Evolutionary conservation across 257 asterid genomes (phyloP).

Genomic region (Gynochthodes officinalis): DNA sequence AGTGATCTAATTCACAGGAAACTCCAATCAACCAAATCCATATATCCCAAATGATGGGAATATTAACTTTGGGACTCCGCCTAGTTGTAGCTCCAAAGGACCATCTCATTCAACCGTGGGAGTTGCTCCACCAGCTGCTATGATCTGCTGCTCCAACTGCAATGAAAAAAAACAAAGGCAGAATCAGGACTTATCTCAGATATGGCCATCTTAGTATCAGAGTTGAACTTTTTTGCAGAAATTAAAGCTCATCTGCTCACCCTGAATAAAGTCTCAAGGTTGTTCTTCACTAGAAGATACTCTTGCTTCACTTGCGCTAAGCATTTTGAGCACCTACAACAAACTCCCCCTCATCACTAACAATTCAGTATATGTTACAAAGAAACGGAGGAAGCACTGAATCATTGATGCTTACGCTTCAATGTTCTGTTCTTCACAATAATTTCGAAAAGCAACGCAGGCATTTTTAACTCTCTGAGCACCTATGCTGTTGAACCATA

Average conservation of each 20-base stretch:
- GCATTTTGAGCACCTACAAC: constrained; percentile 61
- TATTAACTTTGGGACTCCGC: neutral
- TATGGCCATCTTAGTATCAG: too few relatives aligned
- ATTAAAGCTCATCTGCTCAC: constrained; percentile 32
- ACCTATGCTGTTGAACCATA: constrained; percentile 53
- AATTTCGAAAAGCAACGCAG: constrained; percentile 60
- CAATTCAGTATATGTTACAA: neutral
- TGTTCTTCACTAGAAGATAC: constrained; percentile 64
- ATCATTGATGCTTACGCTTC: constrained; percentile 59
- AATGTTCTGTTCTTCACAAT: constrained; percentile 53
- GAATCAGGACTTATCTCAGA: neutral
- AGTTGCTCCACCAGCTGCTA: constrained; percentile 76
- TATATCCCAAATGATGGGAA: neutral
- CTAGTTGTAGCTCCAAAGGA: neutral
- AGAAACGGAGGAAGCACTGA: too few relatives aligned
- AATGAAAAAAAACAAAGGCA: constrained; percentile 13
- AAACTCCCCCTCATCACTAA: constrained; percentile 1
- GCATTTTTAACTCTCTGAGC: constrained; percentile 70
- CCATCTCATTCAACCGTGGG: constrained; percentile 38
- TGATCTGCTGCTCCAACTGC: constrained; percentile 80
- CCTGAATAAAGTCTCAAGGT: constrained; percentile 58
- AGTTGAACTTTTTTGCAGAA: neutral
- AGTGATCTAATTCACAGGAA: neutral
- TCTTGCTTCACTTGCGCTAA: constrained; percentile 68
- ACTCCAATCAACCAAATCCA: constrained; percentile 8